Percentiles rank a stretch among this genome's conserved stretches.
phyloP scores from a whole-genome alignment of 106 monocot species.

The Acorus gramineus region DNA sequence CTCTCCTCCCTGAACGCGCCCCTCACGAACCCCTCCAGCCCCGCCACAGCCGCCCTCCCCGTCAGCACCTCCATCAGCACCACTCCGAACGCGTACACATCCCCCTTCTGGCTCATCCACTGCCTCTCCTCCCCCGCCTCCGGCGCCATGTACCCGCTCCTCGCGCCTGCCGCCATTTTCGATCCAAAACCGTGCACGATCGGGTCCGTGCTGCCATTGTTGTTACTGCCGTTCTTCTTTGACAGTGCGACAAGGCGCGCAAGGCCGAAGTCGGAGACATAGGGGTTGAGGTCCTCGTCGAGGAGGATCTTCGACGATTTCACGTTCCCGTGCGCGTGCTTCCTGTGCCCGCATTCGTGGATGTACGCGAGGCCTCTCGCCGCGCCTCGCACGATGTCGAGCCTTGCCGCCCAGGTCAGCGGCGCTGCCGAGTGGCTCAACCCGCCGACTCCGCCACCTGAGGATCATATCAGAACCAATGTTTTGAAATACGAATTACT shows the following conservation, averaged over 20 bases:
- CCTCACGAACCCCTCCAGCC: slow-evolving; percentile 54
- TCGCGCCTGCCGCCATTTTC: neutral
- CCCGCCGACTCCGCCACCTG: slow-evolving; percentile 3
- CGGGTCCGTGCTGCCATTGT: neutral
- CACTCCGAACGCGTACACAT: slow-evolving; percentile 77
- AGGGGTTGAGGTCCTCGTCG: slow-evolving; percentile 54
- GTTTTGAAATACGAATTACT: too few species aligned
- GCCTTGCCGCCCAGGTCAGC: slow-evolving; percentile 46
- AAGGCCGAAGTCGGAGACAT: slow-evolving; percentile 75
- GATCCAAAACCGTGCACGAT: neutral
- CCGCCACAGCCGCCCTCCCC: slow-evolving; percentile 29
- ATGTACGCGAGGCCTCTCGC: slow-evolving; percentile 67
- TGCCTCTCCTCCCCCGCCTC: slow-evolving; percentile 33
- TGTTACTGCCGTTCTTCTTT: slow-evolving; percentile 12
- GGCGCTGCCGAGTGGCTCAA: slow-evolving; percentile 16
- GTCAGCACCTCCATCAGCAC: slow-evolving; percentile 65
- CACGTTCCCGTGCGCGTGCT: slow-evolving; percentile 63
- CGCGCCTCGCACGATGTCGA: slow-evolving; percentile 48
- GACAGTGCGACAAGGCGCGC: slow-evolving; percentile 35
- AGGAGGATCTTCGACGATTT: slow-evolving; percentile 81
- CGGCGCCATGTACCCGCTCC: slow-evolving; percentile 40
- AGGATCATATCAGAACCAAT: too few species aligned
- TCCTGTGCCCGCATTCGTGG: slow-evolving; percentile 70
- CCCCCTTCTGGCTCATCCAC: slow-evolving; percentile 52
- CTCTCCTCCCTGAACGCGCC: slow-evolving; percentile 69